Conservation (phyloP, 257 asterid genomes). For the Solanum megistacrolobum region DNA sequence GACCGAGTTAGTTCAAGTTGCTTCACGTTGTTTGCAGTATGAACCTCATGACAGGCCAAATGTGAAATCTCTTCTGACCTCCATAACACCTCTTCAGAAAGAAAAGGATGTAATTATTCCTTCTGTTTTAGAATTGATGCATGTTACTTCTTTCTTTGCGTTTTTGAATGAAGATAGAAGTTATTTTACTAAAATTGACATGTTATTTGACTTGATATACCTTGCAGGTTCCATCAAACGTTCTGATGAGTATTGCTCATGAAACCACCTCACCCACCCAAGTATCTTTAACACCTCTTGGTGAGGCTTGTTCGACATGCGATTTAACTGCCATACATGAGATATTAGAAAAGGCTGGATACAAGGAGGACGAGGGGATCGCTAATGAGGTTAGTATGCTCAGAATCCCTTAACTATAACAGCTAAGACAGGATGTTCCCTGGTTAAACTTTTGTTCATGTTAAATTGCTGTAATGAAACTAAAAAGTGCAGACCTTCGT, state of each 20-base stretch:
- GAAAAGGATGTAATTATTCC: conserved; percentile 21
- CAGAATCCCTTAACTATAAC: not conserved
- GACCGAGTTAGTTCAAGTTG: conserved; percentile 23
- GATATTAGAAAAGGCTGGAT: conserved; percentile 33
- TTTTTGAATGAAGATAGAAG: not conserved
- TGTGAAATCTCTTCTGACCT: conserved; percentile 23
- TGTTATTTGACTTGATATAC: not conserved
- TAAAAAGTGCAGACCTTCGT: not conserved
- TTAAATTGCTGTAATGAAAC: not conserved
- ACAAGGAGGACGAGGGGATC: conserved; percentile 35
- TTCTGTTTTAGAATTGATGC: not conserved
- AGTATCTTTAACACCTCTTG: conserved; percentile 30
- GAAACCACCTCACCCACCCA: conserved; percentile 15
- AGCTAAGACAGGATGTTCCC: not conserved
- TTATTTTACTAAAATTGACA: not conserved
- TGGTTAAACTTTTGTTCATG: not conserved
- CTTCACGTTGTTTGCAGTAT: conserved; percentile 33
- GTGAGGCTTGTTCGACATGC: conserved; percentile 34
- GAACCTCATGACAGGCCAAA: conserved; percentile 43
- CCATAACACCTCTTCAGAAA: conserved; percentile 30
- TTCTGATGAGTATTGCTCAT: conserved; percentile 27
- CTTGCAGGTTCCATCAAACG: conserved; percentile 33
- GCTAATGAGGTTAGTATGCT: conserved; percentile 28
- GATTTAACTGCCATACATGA: conserved; percentile 37
- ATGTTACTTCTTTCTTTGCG: not conserved